A percentile compares a stretch with the other conserved stretches of the same genome.
phyloP scores from a whole-genome alignment of 2,329 filamentous ascomycete species.

The Diplodia mutila region DNA sequence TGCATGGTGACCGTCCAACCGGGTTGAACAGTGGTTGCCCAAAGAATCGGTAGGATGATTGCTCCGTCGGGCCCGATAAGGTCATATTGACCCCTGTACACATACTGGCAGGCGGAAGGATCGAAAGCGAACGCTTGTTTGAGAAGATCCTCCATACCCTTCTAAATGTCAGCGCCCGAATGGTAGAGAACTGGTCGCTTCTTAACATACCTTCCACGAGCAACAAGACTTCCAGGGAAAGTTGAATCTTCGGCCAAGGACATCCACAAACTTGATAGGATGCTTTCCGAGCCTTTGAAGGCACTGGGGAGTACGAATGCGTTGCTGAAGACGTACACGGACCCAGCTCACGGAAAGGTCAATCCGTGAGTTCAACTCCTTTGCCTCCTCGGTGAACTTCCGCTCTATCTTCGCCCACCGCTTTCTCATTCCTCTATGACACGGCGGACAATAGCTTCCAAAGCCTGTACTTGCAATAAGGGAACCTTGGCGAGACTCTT shows the following conservation, averaged over 20 bases:
- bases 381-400: not conserved
- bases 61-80: conserved; percentile 52
- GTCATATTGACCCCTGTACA: conserved; percentile 52
- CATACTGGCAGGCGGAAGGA: conserved; percentile 50
- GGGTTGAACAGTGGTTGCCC: conserved; percentile 53
- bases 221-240: conserved; percentile 86
- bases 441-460: not conserved
- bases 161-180: conserved; percentile 8
- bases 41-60: conserved; percentile 54
- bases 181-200: no score
- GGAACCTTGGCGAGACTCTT: not conserved
- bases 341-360: not conserved
- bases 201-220: conserved; percentile 73
- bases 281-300: conserved; percentile 52
- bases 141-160: conserved; percentile 55
- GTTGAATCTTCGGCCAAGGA: conserved; percentile 86
- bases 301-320: not conserved
- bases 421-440: not conserved
- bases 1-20: conserved; percentile 55
- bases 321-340: not conserved
- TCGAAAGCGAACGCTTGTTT: conserved; percentile 54
- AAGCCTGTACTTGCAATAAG: not conserved
- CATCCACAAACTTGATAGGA: conserved; percentile 88
- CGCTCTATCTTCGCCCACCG: not conserved
- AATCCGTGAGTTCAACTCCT: not conserved